phyloP scores from a whole-genome alignment of 495 filamentous ascomycete genomes.

The Neurospora terricola region DNA sequence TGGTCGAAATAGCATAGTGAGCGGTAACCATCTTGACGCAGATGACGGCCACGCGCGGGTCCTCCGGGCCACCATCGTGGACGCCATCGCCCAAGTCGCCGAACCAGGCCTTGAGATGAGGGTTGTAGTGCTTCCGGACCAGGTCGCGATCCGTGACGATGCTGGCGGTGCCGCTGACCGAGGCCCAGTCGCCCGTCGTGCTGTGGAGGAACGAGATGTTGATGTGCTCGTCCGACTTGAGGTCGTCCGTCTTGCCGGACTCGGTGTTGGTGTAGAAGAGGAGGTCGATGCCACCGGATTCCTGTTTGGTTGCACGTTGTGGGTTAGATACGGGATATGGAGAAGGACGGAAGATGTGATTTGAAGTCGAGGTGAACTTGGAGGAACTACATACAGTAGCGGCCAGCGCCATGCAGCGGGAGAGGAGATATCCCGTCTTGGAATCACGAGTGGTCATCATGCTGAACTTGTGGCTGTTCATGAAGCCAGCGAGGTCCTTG shows the following conservation, averaged over 20 bases:
- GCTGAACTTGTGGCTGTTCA: slow-evolving; percentile 65
- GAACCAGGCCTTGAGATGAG: slow-evolving; percentile 72
- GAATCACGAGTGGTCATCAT: slow-evolving; percentile 60
- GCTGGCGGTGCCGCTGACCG: slow-evolving; percentile 59
- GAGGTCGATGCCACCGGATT: slow-evolving; percentile 71
- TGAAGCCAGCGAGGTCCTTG: slow-evolving; percentile 60
- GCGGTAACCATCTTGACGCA: slow-evolving; percentile 52
- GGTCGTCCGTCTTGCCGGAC: slow-evolving; percentile 82
- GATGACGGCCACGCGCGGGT: slow-evolving; percentile 71
- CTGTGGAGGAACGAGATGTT: slow-evolving; percentile 80
- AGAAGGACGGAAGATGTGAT: not conserved
- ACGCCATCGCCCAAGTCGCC: slow-evolving; percentile 83
- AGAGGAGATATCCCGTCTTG: slow-evolving; percentile 50
- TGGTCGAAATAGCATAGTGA: slow-evolving; percentile 48
- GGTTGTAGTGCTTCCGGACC: slow-evolving; percentile 71
- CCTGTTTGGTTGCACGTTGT: slow-evolving; percentile 31
- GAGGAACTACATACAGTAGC: slow-evolving; percentile 51
- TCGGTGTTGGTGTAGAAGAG: slow-evolving; percentile 93
- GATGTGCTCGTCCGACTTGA: slow-evolving; percentile 59
- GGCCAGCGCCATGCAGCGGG: slow-evolving; percentile 82
- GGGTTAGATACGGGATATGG: not conserved
- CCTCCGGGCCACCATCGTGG: slow-evolving; percentile 72
- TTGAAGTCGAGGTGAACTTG: not conserved
- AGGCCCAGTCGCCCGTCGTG: slow-evolving; percentile 63
- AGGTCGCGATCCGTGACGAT: slow-evolving; percentile 57